phyloP scores from a whole-genome alignment of 106 monocot species.

The Dactylorhiza incarnata region DNA sequence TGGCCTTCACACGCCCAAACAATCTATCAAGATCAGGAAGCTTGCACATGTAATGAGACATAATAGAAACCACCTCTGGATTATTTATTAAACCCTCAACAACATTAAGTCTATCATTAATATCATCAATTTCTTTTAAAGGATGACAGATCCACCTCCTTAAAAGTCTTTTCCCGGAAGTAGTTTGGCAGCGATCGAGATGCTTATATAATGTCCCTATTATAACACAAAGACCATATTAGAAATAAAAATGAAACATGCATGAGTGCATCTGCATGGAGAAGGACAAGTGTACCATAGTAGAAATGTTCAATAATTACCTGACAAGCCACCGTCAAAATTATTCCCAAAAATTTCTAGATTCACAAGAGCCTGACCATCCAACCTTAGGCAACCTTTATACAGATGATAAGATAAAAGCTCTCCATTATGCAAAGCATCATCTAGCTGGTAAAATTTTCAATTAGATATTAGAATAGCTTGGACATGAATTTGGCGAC shows the following conservation, averaged over 20 bases:
- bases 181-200: slow-evolving; percentile 78
- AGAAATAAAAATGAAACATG: background rate
- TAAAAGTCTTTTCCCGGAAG: slow-evolving; percentile 70
- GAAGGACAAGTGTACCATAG: background rate
- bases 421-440: slow-evolving; percentile 82
- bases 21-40: slow-evolving; percentile 91
- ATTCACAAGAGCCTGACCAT: slow-evolving; percentile 92
- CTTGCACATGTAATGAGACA: slow-evolving; percentile 42
- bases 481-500: background rate
- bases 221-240: background rate
- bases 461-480: slow-evolving; percentile 8
- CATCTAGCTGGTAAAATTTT: slow-evolving; percentile 58
- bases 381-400: slow-evolving; percentile 80
- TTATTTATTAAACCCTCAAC: slow-evolving; percentile 68
- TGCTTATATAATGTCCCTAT: slow-evolving; percentile 79
- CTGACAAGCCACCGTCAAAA: slow-evolving; percentile 67
- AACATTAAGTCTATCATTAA: slow-evolving; percentile 70
- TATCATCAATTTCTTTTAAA: slow-evolving; percentile 49
- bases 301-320: slow-evolving; percentile 16
- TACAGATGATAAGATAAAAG: slow-evolving; percentile 82
- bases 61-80: slow-evolving; percentile 36
- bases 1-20: slow-evolving; percentile 56
- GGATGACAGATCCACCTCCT: slow-evolving; percentile 96
- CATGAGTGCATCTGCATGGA: background rate
- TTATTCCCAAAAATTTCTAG: slow-evolving; percentile 92